A percentile compares a stretch with the other conserved stretches of the same genome.
These are phyloP conservation scores for Microbotryum saponariae DNA, from an alignment of 1,284 basidiomycete species.

Conservation along the genomic window DNA sequence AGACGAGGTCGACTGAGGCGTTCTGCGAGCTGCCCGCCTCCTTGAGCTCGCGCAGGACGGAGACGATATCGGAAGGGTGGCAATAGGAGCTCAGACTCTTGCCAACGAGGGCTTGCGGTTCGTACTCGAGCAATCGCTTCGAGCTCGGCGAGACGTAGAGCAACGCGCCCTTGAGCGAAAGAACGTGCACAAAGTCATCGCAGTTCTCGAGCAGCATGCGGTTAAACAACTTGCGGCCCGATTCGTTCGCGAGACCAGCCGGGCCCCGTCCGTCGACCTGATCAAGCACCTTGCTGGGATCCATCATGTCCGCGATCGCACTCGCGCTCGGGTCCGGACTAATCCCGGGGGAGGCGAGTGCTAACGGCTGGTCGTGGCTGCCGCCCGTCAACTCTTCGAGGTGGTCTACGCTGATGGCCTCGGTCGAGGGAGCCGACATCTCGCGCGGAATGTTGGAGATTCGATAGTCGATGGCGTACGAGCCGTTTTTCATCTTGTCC, in stretches of 20 bases:
- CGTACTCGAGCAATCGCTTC: constrained; percentile 46
- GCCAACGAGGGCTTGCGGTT: constrained; percentile 58
- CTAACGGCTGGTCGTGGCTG: not conserved
- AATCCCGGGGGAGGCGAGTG: no score
- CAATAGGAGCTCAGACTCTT: constrained; percentile 67
- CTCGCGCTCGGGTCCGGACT: no score
- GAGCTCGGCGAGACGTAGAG: constrained; percentile 81
- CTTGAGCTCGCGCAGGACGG: constrained; percentile 85
- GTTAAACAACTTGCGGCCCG: constrained; percentile 21
- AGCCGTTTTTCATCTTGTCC: constrained; percentile 50
- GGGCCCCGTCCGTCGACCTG: constrained; percentile 9
- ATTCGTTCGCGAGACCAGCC: constrained; percentile 12
- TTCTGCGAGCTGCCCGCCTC: constrained; percentile 46
- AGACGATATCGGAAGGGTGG: constrained; percentile 80
- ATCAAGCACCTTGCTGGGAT: constrained; percentile 15
- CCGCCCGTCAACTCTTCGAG: constrained; percentile 6
- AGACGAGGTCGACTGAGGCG: constrained; percentile 62
- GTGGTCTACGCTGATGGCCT: constrained; percentile 5
- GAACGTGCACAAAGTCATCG: constrained; percentile 69
- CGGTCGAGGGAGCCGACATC: constrained; percentile 5
- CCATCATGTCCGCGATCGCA: constrained; percentile 9
- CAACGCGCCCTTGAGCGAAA: constrained; percentile 85
- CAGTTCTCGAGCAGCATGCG: constrained; percentile 28
- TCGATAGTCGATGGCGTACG: constrained; percentile 36
- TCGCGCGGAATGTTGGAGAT: constrained; percentile 9